These are phyloP conservation scores for Podila minutissima DNA, from an alignment of 192 early-diverging fungal species.

Conservation along the genomic window DNA sequence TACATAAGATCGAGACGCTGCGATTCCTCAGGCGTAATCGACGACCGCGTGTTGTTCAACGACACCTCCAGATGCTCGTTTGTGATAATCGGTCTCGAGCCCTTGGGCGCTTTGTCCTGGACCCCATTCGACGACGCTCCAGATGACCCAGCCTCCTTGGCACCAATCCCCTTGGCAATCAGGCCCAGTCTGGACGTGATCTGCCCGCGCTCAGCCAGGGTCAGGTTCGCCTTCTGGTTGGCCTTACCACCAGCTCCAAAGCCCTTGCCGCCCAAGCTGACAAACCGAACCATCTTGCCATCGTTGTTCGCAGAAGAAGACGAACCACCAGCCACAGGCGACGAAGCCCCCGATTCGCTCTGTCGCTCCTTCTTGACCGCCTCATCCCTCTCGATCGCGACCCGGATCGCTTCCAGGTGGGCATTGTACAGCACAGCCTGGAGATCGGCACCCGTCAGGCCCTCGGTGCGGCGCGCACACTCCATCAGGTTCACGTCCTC, in stretches of 20 bases:
- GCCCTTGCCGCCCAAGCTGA: conserved; percentile 23
- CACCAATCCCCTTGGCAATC: conserved; percentile 49
- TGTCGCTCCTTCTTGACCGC: conserved; percentile 54
- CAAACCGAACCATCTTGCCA: conserved; percentile 54
- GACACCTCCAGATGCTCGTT: conserved; percentile 66
- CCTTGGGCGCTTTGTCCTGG: conserved; percentile 24
- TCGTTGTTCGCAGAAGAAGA: conserved; percentile 9
- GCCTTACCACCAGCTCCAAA: conserved; percentile 19
- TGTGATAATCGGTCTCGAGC: conserved; percentile 48
- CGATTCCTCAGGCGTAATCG: conserved; percentile 67
- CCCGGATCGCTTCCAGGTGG: conserved; percentile 90
- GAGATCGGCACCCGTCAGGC: conserved; percentile 92
- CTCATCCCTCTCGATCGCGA: conserved; percentile 61
- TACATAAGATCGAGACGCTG: conserved; percentile 63
- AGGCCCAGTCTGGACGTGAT: conserved; percentile 51
- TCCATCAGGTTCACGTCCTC: conserved; percentile 67
- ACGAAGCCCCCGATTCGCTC: conserved; percentile 10
- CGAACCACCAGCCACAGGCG: conserved; percentile 5
- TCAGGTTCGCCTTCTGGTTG: conserved; percentile 52
- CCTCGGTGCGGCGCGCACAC: conserved; percentile 73
- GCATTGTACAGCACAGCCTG: conserved; percentile 95
- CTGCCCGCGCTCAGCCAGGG: conserved; percentile 62
- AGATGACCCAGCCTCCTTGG: conserved; percentile 26
- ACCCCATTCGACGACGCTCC: conserved; percentile 13
- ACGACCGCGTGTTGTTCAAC: conserved; percentile 66